Conservation (phyloP, 129 eudicot genomes). For the sunflower (Helianthus annuus) region DNA sequence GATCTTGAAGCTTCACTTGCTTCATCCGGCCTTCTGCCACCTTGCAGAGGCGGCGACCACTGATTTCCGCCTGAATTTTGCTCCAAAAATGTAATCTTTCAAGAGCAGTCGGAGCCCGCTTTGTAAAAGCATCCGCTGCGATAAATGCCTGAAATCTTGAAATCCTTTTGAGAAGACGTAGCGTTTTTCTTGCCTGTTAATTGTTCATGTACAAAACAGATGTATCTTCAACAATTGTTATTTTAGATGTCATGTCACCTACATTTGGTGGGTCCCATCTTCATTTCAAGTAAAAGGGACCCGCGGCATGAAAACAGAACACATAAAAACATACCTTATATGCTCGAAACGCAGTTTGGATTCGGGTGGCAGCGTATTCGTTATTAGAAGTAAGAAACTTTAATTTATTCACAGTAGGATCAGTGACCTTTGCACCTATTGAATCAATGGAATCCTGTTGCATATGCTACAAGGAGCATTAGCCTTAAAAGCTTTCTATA, state of each 20-base stretch:
- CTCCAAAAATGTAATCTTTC: conserved; percentile 56
- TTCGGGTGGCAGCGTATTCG: conserved; percentile 40
- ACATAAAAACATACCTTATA: conserved; percentile 35
- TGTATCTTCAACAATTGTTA: neutral
- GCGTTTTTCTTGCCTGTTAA: conserved; percentile 48
- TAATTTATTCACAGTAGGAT: conserved; percentile 7
- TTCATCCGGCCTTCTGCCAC: conserved; percentile 29
- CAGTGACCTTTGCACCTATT: conserved; percentile 16
- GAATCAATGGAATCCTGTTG: conserved; percentile 24
- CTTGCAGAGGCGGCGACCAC: conserved; percentile 46
- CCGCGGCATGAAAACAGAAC: neutral
- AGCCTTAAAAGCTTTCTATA: neutral
- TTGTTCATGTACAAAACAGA: conserved; percentile 10
- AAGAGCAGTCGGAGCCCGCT: conserved; percentile 41
- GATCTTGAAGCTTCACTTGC: conserved; percentile 51
- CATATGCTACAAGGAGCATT: conserved; percentile 10
- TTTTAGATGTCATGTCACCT: neutral
- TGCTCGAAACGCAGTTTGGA: conserved; percentile 55
- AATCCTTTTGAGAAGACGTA: conserved; percentile 32
- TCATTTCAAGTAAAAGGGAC: neutral
- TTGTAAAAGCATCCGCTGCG: conserved; percentile 21
- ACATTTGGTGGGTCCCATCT: neutral
- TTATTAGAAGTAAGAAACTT: conserved; percentile 12
- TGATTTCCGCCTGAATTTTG: conserved; percentile 48
- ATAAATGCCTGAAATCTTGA: conserved; percentile 39